Conservation (phyloP, 495 filamentous ascomycete genomes). For the Xylaria curta region DNA sequence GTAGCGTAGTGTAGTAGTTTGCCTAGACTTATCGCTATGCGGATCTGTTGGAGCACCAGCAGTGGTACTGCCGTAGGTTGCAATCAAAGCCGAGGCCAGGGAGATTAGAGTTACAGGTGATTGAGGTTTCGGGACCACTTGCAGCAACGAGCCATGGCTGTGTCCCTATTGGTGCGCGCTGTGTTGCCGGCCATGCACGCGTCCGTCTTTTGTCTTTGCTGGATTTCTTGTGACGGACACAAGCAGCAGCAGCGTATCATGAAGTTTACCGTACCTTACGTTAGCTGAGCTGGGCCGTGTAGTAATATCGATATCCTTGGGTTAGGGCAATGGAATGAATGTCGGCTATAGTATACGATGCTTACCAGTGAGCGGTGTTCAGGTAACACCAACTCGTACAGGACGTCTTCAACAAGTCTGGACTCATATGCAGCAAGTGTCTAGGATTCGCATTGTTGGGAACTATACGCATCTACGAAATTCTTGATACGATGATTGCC, state of each 20-base stretch:
- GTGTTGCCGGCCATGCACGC: constrained; percentile 22
- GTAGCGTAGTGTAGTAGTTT: constrained; percentile 18
- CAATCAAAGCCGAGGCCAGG: constrained; percentile 6
- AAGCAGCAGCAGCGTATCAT: constrained; percentile 23
- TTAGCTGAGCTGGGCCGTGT: constrained; percentile 13
- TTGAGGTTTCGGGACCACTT: constrained; percentile 25
- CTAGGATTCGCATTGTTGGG: neutral
- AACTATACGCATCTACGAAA: constrained; percentile 1
- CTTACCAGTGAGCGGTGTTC: neutral
- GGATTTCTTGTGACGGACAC: constrained; percentile 10
- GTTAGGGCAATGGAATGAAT: neutral
- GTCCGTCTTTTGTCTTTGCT: constrained; percentile 14
- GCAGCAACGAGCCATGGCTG: constrained; percentile 22
- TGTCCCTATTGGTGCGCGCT: constrained; percentile 27
- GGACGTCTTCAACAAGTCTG: neutral
- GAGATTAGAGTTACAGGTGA: constrained; percentile 19
- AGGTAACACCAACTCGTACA: neutral
- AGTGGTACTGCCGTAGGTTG: constrained; percentile 17
- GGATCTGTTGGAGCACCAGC: constrained; percentile 15
- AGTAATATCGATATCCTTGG: constrained; percentile 8
- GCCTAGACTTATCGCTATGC: constrained; percentile 17
- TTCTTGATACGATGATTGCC: neutral
- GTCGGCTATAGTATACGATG: constrained; percentile 5
- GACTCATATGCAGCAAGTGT: neutral
- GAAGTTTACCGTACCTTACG: constrained; percentile 24